A percentile compares a stretch with the other conserved stretches of the same genome.
These are phyloP conservation scores for Nowakowskiella sp. DNA, from an alignment of 192 early-diverging fungal species.

Conservation along the genomic window DNA sequence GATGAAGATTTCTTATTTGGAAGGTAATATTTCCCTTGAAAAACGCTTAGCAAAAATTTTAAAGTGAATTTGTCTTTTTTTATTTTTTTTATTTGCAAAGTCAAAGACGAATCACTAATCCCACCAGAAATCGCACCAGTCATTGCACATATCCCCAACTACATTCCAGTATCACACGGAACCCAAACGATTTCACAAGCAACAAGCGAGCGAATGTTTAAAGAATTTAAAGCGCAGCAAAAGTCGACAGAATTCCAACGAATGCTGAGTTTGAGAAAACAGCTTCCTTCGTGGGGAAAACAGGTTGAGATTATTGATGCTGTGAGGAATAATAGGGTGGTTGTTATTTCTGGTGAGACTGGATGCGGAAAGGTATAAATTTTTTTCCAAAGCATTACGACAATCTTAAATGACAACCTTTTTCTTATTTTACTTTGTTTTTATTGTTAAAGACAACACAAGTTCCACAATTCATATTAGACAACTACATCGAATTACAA, in stretches of 20 bases:
- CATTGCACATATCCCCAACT: neutral
- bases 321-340: constrained; percentile 20
- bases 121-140: constrained; percentile 6
- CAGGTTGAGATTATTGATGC: constrained; percentile 20
- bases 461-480: constrained; percentile 35
- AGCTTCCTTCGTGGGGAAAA: constrained; percentile 20
- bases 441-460: constrained; percentile 29
- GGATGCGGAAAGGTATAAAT: constrained; percentile 32
- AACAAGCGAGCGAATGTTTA: constrained; percentile 6
- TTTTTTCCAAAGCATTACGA: no score
- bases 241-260: constrained; percentile 4
- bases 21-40: neutral
- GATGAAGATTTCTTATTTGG: neutral
- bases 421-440: neutral
- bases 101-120: neutral
- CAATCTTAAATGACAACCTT: neutral
- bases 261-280: constrained; percentile 24
- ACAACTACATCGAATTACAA: constrained; percentile 13
- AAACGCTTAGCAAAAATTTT: constrained; percentile 1
- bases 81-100: constrained; percentile 8
- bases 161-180: neutral
- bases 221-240: constrained; percentile 8
- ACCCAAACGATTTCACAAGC: constrained; percentile 6
- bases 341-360: constrained; percentile 31
- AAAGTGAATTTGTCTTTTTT: constrained; percentile 14